These are phyloP conservation scores for Apostasia shenzhenica DNA, from an alignment of 106 monocot species.

Conservation along the genomic window DNA sequence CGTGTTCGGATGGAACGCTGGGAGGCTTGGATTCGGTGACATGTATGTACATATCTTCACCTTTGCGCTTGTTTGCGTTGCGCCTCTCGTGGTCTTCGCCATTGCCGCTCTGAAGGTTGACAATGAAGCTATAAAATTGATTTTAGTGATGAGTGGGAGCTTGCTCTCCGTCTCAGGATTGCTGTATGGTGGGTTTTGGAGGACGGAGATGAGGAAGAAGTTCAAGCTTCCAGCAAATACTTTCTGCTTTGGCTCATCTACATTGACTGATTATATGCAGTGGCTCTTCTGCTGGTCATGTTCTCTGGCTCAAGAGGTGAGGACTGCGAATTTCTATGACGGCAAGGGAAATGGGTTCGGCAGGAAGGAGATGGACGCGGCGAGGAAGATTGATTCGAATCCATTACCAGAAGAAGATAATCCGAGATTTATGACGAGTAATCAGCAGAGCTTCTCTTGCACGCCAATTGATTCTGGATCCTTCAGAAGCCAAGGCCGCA, in stretches of 20 bases:
- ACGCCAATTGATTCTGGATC: background rate
- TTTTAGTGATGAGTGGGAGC: constrained; percentile 9
- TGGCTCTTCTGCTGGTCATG: constrained; percentile 43
- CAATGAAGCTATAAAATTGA: constrained; percentile 1
- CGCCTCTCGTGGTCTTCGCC: constrained; percentile 22
- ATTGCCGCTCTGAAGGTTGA: constrained; percentile 22
- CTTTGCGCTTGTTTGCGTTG: constrained; percentile 13
- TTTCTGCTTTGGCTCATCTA: constrained; percentile 8
- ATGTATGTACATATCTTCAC: constrained; percentile 35
- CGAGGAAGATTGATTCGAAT: background rate
- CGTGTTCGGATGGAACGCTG: constrained; percentile 38
- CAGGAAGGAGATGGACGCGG: constrained; percentile 6
- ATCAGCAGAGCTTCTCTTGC: constrained; percentile 12
- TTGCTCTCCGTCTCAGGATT: constrained; percentile 19
- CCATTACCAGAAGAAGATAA: constrained; percentile 5
- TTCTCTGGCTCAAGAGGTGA: constrained; percentile 34
- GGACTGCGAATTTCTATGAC: constrained; percentile 32
- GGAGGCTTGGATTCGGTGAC: constrained; percentile 30
- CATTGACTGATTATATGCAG: constrained; percentile 15
- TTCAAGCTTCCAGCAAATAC: constrained; percentile 24
- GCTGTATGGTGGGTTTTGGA: constrained; percentile 44
- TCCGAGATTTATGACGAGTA: background rate
- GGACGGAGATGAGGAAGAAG: constrained; percentile 27
- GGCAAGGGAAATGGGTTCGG: constrained; percentile 23
- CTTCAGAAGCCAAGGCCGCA: background rate